Base-by-base conservation (phyloP, 129 eudicot species). In the Erigeron canadensis region DNA sequence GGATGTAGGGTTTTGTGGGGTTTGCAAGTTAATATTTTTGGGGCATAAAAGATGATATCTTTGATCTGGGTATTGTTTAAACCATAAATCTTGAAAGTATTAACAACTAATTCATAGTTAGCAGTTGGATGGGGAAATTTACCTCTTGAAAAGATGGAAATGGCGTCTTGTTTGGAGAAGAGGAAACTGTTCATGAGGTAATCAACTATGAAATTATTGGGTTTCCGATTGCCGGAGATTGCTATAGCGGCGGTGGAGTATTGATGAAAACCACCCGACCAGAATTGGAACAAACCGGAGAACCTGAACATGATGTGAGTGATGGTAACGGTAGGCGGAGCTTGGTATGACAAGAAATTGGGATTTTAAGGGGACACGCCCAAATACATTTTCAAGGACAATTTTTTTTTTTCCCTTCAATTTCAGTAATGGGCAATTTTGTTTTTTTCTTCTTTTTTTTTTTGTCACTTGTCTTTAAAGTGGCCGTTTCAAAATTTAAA, bases 1-100 rank as follows among this genome's bases (percentile, higher is more conserved):
- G 85, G 88, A 37, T 60, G 39, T 57, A 84, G 79, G 83, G 81
- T 84, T 75, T 74, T 66, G 66, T 65, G 67, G 1, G 77, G 67
- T 38, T 78, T 71, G 79, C 59, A 79, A 10, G 68, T 60, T 8
- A 81, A 67, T 28, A 84, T 28, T 43, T 59, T 48, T 37, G 83
- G 89, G 3, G 8, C 72, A 1, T 8, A 58, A n/a, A 65, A 69
- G 15, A 84, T 66, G 61, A 81, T 69, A 2, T 70, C 39, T 71
- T 40, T 61, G 69, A 84, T 77, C 74, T 81, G 89, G 71, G 71
- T 19, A 43, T 38, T 40, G 81, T 62, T 44, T 17, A 84, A 71
- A 58, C 89, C 86, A 9, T 70, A 53, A 10, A n/a, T 70, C 50
- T 53, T 60, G n/a, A 84, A 39, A 48, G 73, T 5, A 19, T 60